Base-by-base conservation (phyloP, 768 basidiomycete genomes). In the Suillus cothurnatus region DNA sequence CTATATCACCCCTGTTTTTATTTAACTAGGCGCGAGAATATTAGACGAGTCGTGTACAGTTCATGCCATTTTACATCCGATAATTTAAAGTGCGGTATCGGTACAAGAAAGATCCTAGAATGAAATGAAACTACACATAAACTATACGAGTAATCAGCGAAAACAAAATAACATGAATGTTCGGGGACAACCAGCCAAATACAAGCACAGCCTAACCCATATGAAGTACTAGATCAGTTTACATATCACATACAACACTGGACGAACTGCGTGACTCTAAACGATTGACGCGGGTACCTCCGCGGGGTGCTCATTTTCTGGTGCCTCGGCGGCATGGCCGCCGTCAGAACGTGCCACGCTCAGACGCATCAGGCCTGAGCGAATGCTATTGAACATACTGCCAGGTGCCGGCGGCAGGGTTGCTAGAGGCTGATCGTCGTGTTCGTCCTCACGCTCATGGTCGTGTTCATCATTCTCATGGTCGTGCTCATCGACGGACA, bases 401-500 rank as follows among this genome's bases (percentile, higher is more conserved):
- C 66, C 53, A 1, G 71, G 55, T 11, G 61, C 49, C 39, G 69
- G 47, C 17, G 49, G 26, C n/a, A 39, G 12, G 19, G 59, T 39
- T 12, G 67, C 19, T 6, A 68, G 67, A 8, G 72, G 68, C 34
- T 72, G 66, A 38, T 23, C 64, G n/a, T 32, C 65, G 0, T 53
- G 15, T 49, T 11, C n/a, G n/a, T 32, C 28, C 61, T 69, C 71
- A 2, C 43, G 39, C 32, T 26, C 69, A 7, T 69, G 57, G 0
- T 61, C 76, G 4, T 64, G 64, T 50, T 73, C 34, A 34, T 34
- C 34, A 34, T 34, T 34, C 12, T 38, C 75, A 3, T 62, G 66
- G 39, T 73, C 75, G 17, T 63, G 65, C 1, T 75, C 76, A 12
- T 77, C 75, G 23, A 68, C 64, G 8, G 76, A 77, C 11, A 68